Conservation (phyloP, 106 monocot genomes). For the Agapanthus africanus region DNA sequence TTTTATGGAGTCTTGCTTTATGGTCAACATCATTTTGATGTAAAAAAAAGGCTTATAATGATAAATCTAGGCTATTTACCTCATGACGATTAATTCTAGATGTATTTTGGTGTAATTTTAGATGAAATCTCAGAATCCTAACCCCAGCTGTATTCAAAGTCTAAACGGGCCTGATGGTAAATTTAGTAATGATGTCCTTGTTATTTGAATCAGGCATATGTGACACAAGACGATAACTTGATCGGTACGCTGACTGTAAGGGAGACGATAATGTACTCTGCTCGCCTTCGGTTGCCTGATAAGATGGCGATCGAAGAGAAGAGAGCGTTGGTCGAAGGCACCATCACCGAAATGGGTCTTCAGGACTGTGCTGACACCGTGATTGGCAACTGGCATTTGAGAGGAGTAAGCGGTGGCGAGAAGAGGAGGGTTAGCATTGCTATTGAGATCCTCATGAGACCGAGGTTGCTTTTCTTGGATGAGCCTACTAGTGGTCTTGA, state of each 20-base stretch:
- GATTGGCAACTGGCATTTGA: constrained; percentile 76
- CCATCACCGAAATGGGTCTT: constrained; percentile 77
- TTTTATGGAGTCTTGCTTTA: too few species aligned
- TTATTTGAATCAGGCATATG: constrained; percentile 52
- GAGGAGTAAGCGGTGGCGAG: constrained; percentile 92
- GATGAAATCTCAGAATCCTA: too few species aligned
- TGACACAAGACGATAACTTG: constrained; percentile 85
- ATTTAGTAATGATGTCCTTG: too few species aligned
- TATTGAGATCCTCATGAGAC: constrained; percentile 92
- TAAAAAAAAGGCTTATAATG: too few species aligned
- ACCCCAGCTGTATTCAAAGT: too few species aligned
- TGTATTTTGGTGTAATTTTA: too few species aligned
- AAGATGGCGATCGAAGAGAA: constrained; percentile 66
- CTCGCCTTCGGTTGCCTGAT: constrained; percentile 57
- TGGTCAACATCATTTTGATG: too few species aligned
- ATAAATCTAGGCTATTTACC: too few species aligned
- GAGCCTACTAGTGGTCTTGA: constrained; percentile 98
- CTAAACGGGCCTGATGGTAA: too few species aligned
- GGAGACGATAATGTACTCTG: constrained; percentile 78
- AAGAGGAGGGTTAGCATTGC: constrained; percentile 95
- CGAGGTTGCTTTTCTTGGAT: constrained; percentile 88
- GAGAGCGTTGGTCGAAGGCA: constrained; percentile 60
- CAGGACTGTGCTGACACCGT: constrained; percentile 69
- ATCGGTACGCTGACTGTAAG: constrained; percentile 79
- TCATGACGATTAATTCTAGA: too few species aligned